Evolutionary conservation across 495 filamentous ascomycete species (phyloP).

Genomic region (Aspergillus leporis): DNA sequence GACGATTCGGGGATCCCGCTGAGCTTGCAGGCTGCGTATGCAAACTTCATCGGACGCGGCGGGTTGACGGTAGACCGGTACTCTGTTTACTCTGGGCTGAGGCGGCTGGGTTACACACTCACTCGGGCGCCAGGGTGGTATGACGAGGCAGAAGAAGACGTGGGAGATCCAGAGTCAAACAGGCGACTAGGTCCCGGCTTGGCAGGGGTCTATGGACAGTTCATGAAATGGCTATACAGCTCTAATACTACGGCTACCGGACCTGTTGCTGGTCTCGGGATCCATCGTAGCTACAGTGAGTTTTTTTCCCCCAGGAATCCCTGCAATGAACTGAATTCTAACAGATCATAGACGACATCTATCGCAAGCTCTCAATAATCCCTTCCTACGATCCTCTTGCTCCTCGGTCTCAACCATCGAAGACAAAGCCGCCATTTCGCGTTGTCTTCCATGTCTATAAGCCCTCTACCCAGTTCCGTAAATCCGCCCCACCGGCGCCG

Average conservation of each 20-base stretch:
- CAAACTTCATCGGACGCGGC: slow-evolving; percentile 68
- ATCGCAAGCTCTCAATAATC: slow-evolving; percentile 71
- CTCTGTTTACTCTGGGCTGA: slow-evolving; percentile 81
- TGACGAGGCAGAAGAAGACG: slow-evolving; percentile 21
- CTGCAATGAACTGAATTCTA: background rate
- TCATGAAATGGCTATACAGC: slow-evolving; percentile 37
- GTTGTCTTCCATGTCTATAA: slow-evolving; percentile 82
- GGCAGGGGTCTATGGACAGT: slow-evolving; percentile 32
- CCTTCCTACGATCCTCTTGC: slow-evolving; percentile 65
- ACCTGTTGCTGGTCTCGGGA: slow-evolving; percentile 70
- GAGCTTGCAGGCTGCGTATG: slow-evolving; percentile 87
- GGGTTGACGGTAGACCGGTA: slow-evolving; percentile 77
- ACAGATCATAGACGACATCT: slow-evolving; percentile 60
- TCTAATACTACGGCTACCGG: slow-evolving; percentile 47
- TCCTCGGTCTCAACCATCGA: slow-evolving; percentile 17
- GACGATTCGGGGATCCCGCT: slow-evolving; percentile 71
- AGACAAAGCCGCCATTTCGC: slow-evolving; percentile 56
- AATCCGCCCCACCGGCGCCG: slow-evolving; percentile 69
- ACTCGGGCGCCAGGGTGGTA: slow-evolving; percentile 63
- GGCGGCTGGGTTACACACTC: slow-evolving; percentile 79
- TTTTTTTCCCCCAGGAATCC: background rate
- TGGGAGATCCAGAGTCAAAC: slow-evolving; percentile 8
- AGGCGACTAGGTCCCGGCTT: slow-evolving; percentile 30
- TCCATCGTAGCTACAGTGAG: slow-evolving; percentile 75
- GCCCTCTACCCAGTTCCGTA: slow-evolving; percentile 67